Base-by-base conservation (phyloP, 2,329 filamentous ascomycete genomes). In the Ophiostoma himal-ulmi region DNA sequence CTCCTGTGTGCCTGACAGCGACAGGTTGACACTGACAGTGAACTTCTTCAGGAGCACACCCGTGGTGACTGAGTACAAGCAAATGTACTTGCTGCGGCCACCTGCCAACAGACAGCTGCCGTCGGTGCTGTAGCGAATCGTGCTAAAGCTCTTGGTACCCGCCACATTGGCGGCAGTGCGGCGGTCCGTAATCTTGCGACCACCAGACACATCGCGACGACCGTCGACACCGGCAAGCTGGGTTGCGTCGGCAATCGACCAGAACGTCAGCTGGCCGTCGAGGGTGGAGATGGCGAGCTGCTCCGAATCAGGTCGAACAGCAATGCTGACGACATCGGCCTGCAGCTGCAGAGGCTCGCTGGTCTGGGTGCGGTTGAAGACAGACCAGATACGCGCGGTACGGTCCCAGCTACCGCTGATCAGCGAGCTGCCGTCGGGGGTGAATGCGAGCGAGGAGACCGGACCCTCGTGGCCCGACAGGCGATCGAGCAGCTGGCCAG, bases 31-130 rank as follows among this genome's bases (percentile, higher is more conserved):
- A 75, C 92, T 96, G 76, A 98, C 94, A 1, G 94, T 97, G 77
- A 91, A 99, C 78, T 97, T 97, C 79, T 96, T 97, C 70, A 98
- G 83, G 13, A 99, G 82, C 0, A 95, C 93, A 78, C 95, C 93
- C 0, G 94, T 96, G 71, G 89, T 89, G 41, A 96, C 92, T n/a
- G 96, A 94, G 81, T 99, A 99, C 71, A 99, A 80, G 78, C 95
- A 98, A 69, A 99, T 97, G 79, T 96, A 97, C 82, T 99, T 99
- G 88, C 93, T 97, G 83, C 95, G 97, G 41, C 95, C 95, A 67
- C 88, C 94, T 0, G 94, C 95, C 57, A 99, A 83, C 13, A 99
- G 84, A 76, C 95, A 97, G 73, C 88, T 91, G 14, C 95, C 95
- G 77, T 99, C 95, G 1, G 92, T 91, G 78, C 93, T 97, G 81